A percentile compares a stretch with the other conserved stretches of the same genome.
These are phyloP conservation scores for Isatis tinctoria DNA, from an alignment of 345 rosid species.

Conservation along the genomic window DNA sequence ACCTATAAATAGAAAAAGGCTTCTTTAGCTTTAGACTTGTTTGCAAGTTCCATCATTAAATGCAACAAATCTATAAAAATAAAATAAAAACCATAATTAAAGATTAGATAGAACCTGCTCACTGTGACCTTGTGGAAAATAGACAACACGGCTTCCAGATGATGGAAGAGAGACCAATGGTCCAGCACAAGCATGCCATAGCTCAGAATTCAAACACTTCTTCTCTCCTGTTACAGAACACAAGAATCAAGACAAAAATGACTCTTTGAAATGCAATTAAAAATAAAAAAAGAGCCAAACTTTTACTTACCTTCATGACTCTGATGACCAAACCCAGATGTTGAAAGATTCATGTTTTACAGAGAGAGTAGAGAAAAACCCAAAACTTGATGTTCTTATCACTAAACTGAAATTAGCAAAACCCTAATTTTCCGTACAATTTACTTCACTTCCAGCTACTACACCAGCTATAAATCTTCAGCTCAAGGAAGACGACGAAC, in stretches of 20 bases:
- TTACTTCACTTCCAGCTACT: constrained; percentile 25
- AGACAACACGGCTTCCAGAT: constrained; percentile 47
- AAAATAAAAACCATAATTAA: background rate
- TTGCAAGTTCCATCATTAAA: background rate
- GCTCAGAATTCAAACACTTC: constrained; percentile 51
- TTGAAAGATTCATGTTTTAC: constrained; percentile 42
- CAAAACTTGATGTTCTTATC: background rate
- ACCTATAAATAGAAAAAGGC: constrained; percentile 33
- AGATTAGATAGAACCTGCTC: constrained; percentile 38
- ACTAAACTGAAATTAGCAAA: background rate
- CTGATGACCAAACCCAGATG: constrained; percentile 51
- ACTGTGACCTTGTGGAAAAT: constrained; percentile 55
- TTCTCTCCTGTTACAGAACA: constrained; percentile 31
- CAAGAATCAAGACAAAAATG: background rate
- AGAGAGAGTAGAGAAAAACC: background rate
- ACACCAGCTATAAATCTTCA: constrained; percentile 33
- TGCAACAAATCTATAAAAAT: background rate
- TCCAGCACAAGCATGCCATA: constrained; percentile 67
- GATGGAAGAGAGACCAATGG: constrained; percentile 52
- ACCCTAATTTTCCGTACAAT: constrained; percentile 21
- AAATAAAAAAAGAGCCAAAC: background rate
- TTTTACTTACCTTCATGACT: constrained; percentile 37
- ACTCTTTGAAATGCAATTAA: background rate
- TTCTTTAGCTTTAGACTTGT: background rate
- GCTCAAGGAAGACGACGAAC: constrained; percentile 22